A percentile compares a stretch with the other conserved stretches of the same genome.
Evolutionary conservation across 192 early-diverging fungal species (phyloP).

Genomic region (Entophlyctis luteolus): DNA sequence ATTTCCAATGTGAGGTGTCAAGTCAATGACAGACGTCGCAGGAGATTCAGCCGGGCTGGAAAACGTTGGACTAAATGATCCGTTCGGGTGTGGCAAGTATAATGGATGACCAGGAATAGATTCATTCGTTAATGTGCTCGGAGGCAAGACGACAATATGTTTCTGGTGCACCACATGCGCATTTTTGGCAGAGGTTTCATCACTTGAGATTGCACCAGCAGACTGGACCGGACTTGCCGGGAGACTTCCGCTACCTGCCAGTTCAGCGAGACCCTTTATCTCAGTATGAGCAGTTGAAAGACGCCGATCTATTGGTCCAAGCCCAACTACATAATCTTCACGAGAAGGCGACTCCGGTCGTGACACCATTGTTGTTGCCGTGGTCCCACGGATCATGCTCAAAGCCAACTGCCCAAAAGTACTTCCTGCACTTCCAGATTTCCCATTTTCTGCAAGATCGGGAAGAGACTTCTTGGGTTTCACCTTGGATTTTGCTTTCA

Average conservation of each 20-base stretch:
- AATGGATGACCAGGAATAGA: background rate
- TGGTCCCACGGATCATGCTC: background rate
- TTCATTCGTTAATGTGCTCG: background rate
- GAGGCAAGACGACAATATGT: background rate
- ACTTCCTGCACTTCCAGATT: background rate
- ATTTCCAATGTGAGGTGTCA: constrained; percentile 22
- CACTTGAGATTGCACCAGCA: background rate
- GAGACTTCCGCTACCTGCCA: background rate
- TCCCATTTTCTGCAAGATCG: background rate
- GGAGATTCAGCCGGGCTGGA: constrained; percentile 4
- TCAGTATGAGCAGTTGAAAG: background rate
- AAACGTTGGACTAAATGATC: background rate
- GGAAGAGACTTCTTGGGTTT: background rate
- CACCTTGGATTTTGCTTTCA: background rate
- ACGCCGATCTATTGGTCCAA: constrained; percentile 10
- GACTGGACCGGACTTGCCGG: background rate
- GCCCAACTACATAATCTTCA: background rate
- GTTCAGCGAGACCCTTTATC: constrained; percentile 26
- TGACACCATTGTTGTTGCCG: background rate
- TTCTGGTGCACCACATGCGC: constrained; percentile 17
- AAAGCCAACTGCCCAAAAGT: background rate
- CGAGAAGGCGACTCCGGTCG: background rate
- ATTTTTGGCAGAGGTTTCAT: background rate
- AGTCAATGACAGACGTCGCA: constrained; percentile 16
- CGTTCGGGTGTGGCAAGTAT: background rate